Evolutionary conservation across 2,329 filamentous ascomycete species (phyloP).

Genomic region (Aspergillus sp.): DNA sequence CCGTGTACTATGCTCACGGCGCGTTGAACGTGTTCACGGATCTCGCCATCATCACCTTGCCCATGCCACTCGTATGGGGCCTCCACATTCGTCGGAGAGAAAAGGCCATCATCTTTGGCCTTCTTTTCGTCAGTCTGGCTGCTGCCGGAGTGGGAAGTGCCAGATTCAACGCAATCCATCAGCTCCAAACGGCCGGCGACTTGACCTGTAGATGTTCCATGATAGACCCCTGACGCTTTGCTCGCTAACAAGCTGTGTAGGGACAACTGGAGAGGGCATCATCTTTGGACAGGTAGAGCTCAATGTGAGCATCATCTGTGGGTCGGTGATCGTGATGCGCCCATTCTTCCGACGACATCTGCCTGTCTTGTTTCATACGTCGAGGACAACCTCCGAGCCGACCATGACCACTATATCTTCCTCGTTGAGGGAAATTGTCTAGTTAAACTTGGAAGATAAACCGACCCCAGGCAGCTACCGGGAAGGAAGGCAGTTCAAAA

Average conservation of each 20-base stretch:
- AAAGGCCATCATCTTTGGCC: not conserved
- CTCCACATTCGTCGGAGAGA: not conserved
- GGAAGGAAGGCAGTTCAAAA: too few relatives aligned
- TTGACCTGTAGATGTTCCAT: not conserved
- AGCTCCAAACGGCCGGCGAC: not conserved
- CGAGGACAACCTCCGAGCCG: not conserved
- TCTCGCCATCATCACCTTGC: not conserved
- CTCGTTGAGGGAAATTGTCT: not conserved
- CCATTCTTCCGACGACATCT: slow-evolving; percentile 4
- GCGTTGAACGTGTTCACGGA: not conserved
- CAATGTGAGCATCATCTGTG: slow-evolving; percentile 2
- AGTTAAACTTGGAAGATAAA: too few relatives aligned
- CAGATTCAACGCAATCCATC: not conserved
- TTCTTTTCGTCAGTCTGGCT: not conserved
- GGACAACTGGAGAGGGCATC: not conserved
- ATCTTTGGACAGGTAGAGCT: slow-evolving; percentile 2
- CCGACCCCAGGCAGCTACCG: too few relatives aligned
- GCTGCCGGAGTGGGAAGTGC: not conserved
- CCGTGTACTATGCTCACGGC: not conserved
- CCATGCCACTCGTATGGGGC: not conserved
- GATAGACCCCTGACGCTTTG: not conserved
- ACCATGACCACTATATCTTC: not conserved
- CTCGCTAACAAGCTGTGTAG: not conserved
- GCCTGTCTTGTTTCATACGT: not conserved
- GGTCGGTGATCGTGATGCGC: slow-evolving; percentile 1